Base-by-base conservation (phyloP, 805 yeast genomes). In the Candida piceae region DNA sequence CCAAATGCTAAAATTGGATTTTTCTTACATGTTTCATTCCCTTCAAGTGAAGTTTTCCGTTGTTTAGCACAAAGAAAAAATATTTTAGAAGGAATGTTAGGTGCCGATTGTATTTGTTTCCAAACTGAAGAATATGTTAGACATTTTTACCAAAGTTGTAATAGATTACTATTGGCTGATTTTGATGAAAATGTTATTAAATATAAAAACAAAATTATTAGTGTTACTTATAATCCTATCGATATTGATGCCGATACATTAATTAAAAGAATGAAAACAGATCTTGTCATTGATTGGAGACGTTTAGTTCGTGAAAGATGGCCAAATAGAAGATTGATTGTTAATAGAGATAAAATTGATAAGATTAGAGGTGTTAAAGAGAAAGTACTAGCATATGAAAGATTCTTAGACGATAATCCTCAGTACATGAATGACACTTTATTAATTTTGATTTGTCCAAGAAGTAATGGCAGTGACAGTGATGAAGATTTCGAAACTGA, bases 121-220 rank as follows among this genome's bases (percentile, higher is more conserved):
- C 98, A 93, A 59, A 89, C 90, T 9, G 80, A 80, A 20, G 98
- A 93, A 59, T 90, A 89, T 50, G 94, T 88, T 18, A 78, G 95
- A 53, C 98, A 93, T 61, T 93, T 93, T 60, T 64, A 84, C 38
- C 97, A 90, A 63, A 87, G 97, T 3, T 79, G 95, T 50, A 85
- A 83, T 48, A 69, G 96, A 37, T 67, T 93, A 24, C 63, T 93
- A 24, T 76, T 88, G 47, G 88, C 94, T 0, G 97, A 90, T 61
- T 76, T 84, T n/a, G 73, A 74, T 33, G 76, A 73, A 18, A 63
- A 61, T 35, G 80, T 83, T 22, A 58, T 84, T n/a, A 67, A 74
- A 36, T 79, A 70, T 51, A 70, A 77, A 10, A 83, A 84, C 5
- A 69, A 71, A 40, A 68, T 75, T 12, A 70, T 80, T 7, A 63